Conservation (phyloP, 306 rosid species). For the Casuarina cunninghamiana region DNA sequence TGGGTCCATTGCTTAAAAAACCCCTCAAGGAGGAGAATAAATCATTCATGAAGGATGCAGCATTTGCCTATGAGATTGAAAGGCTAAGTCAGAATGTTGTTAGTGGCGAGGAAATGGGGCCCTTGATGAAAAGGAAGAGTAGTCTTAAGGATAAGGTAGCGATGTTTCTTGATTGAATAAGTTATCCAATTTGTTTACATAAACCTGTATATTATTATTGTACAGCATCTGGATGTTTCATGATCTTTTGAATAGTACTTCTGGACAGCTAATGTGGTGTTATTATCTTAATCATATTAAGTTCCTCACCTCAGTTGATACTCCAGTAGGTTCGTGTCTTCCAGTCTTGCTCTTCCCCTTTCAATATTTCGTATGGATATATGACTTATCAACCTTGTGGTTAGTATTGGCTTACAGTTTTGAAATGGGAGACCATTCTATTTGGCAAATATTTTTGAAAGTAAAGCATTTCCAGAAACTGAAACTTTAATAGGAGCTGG, state of each 20-base stretch:
- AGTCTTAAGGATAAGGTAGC: constrained; percentile 69
- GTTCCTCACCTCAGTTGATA: neutral
- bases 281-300: neutral
- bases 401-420: neutral
- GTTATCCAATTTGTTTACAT: constrained; percentile 14
- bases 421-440: constrained; percentile 4
- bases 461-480: neutral
- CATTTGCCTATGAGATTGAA: constrained; percentile 33
- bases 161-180: constrained; percentile 51
- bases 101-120: constrained; percentile 41
- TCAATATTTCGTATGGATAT: neutral
- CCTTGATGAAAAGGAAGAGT: constrained; percentile 54
- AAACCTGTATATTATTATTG: neutral
- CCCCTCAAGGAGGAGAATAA: constrained; percentile 45
- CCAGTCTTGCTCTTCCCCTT: neutral
- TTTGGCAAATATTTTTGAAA: constrained; percentile 6
- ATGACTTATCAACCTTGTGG: neutral
- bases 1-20: constrained; percentile 73
- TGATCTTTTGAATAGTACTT: neutral
- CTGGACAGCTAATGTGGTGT: neutral
- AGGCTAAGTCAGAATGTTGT: constrained; percentile 33
- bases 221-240: neutral
- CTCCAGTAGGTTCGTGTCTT: constrained; percentile 8
- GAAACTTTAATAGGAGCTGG: neutral
- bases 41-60: constrained; percentile 26